These are phyloP conservation scores for Mytilinidion resinicola DNA, from an alignment of 495 filamentous ascomycete genomes.

Conservation along the genomic window DNA sequence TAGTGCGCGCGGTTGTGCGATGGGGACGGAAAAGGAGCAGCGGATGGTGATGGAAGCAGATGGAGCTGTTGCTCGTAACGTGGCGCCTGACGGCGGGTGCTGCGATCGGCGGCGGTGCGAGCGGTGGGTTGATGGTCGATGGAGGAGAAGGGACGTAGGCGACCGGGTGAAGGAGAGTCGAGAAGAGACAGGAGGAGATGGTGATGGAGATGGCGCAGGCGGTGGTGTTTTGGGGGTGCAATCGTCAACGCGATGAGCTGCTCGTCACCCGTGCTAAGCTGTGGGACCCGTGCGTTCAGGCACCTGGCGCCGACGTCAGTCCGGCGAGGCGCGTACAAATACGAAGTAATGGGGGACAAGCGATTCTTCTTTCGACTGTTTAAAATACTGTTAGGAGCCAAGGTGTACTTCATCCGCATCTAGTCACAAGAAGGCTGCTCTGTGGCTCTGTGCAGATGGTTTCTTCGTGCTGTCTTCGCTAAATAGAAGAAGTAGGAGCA, in stretches of 20 bases:
- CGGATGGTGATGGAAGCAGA: constrained; percentile 22
- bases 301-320: neutral
- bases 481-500: too few species aligned
- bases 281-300: neutral
- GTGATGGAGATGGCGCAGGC: constrained; percentile 23
- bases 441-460: too few species aligned
- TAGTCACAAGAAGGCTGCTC: too few species aligned
- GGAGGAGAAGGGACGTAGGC: neutral
- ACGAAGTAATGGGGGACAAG: too few species aligned
- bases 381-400: too few species aligned
- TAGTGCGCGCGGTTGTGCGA: neutral
- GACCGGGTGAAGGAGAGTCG: constrained; percentile 20
- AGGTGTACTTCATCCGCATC: too few species aligned
- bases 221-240: constrained; percentile 9
- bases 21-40: constrained; percentile 5
- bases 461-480: too few species aligned
- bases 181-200: constrained; percentile 13
- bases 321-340: neutral
- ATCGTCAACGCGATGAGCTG: constrained; percentile 17
- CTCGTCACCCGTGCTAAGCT: neutral
- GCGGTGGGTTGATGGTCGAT: neutral
- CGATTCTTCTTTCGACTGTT: too few species aligned
- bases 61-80: constrained; percentile 18
- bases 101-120: constrained; percentile 11
- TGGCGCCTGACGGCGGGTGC: constrained; percentile 17